Evolutionary conservation across 2,329 filamentous ascomycete species (phyloP), one percentile per base, ranked within the genome.

Genomic region (Penicillium frequentans): DNA sequence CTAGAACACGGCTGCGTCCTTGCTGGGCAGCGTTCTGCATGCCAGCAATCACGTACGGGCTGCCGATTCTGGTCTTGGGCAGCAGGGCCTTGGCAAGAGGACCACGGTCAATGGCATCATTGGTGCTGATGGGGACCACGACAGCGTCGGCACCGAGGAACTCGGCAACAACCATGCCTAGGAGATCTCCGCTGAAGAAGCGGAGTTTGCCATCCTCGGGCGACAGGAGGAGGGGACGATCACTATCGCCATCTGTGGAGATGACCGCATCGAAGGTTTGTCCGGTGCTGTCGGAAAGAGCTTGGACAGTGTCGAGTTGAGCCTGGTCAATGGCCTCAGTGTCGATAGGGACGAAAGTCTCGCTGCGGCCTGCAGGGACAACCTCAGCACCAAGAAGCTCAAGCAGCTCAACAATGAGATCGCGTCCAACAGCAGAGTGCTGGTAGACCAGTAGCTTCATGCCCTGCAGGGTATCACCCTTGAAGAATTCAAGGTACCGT

Each of bases 171-270:
- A 70, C 59, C 70, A 73, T 72, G 48, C 70, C 70, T 29, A 73
- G 54, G 10, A 70, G 56, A 49, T 73, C 70, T 23, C 70, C 70
- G 48, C 70, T 61, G 56, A 73, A 73, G 61, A 73, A 73, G 8
- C 68, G 65, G 31, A 72, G 64, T 23, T 66, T 64, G 42, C 56
- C 55, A 8, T 60, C 63, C 31, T 68, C 62, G 3, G 68, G 68
- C 11, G 69, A 68, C 24, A 72, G 48, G 24, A 72, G 59, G 14
- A 72, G 63, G 3, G 70, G 70, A 27, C 70, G 70, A 57, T 73
- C 70, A 49, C 70, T 73, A 56, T 73, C 70, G 33, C 70, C 70
- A 49, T 73, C 70, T 0, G 70, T 73, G 10, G 70, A 73, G 23
- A 72, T 58, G 5, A 73, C 60, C 3, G 70, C 70, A 50, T 72